Percentiles rank a stretch among this genome's conserved stretches.
These are phyloP conservation scores for Solanum pinnatisectum DNA, from an alignment of 257 asterid species.

Conservation along the genomic window DNA sequence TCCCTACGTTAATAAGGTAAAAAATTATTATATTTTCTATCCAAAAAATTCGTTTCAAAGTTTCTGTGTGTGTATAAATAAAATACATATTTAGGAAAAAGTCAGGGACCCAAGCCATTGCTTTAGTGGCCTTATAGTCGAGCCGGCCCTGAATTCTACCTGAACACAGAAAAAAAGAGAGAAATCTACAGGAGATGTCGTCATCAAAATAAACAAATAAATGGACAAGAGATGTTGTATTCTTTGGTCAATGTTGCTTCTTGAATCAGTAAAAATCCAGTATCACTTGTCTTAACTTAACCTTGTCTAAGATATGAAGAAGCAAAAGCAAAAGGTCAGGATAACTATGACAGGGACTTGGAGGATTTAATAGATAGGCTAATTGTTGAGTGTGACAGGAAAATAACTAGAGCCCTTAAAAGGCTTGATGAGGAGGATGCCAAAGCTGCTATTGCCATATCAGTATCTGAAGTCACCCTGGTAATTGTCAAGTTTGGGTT, in stretches of 20 bases:
- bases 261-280: background rate
- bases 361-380: slow-evolving; percentile 95
- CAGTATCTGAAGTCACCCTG: slow-evolving; percentile 88
- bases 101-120: background rate
- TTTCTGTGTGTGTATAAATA: too few species aligned
- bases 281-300: slow-evolving; percentile 30
- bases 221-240: background rate
- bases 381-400: slow-evolving; percentile 89
- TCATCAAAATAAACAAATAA: background rate
- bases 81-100: too few species aligned
- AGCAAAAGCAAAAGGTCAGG: slow-evolving; percentile 66
- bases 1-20: too few species aligned
- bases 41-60: too few species aligned
- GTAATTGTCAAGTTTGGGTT: slow-evolving; percentile 15
- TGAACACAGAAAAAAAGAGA: background rate
- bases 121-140: background rate
- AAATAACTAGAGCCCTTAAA: slow-evolving; percentile 80
- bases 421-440: slow-evolving; percentile 98
- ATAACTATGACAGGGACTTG: slow-evolving; percentile 83
- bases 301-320: slow-evolving; percentile 62
- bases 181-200: background rate
- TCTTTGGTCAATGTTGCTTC: background rate
- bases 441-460: slow-evolving; percentile 91
- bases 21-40: too few species aligned
- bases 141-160: background rate